Conservation (phyloP, 129 eudicot genomes). For the Pseudognaphalium luteoalbum region DNA sequence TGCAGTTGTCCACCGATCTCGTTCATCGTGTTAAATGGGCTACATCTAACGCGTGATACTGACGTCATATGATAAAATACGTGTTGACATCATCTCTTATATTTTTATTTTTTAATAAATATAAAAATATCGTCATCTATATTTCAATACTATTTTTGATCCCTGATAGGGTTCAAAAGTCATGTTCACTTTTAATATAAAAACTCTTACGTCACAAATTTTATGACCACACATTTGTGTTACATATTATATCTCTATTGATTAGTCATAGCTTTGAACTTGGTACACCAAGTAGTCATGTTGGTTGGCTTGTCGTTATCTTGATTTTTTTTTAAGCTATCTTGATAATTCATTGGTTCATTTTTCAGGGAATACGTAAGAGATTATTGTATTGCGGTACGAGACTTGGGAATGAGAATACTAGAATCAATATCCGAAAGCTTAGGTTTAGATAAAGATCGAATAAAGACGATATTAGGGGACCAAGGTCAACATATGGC, state of each 20-base stretch:
- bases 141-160: not conserved
- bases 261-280: not conserved
- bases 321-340: too few species aligned
- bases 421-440: slow-evolving; percentile 73
- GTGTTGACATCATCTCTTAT: slow-evolving; percentile 27
- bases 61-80: slow-evolving; percentile 5
- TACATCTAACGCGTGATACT: slow-evolving; percentile 8
- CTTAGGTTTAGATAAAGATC: slow-evolving; percentile 56
- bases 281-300: not conserved
- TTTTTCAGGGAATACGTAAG: slow-evolving; percentile 28
- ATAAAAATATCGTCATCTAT: too few species aligned
- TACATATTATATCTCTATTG: not conserved
- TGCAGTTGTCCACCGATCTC: not conserved
- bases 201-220: not conserved
- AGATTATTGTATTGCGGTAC: slow-evolving; percentile 50
- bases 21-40: not conserved
- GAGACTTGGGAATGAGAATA: slow-evolving; percentile 62
- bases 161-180: not conserved
- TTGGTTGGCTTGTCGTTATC: not conserved
- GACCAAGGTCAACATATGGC: slow-evolving; percentile 93
- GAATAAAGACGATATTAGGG: slow-evolving; percentile 42
- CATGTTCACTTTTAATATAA: not conserved
- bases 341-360: not conserved
- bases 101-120: not conserved
- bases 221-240: not conserved